These are phyloP conservation scores for Pythium folliculosum DNA, from an alignment of 352 stramenopile species.

Conservation along the genomic window DNA sequence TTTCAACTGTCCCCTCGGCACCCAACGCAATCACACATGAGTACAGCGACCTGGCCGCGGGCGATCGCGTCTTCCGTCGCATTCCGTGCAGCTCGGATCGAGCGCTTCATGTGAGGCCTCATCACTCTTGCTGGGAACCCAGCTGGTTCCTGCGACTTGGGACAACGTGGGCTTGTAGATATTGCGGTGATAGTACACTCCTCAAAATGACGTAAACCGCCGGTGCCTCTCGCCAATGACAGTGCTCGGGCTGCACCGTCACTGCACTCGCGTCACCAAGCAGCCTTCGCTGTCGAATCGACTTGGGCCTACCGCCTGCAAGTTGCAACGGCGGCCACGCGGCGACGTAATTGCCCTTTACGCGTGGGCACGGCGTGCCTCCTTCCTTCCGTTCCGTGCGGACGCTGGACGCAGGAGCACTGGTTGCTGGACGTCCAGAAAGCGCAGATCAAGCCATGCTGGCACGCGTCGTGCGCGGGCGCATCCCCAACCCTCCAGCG, in stretches of 20 bases:
- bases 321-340: constrained; percentile 4
- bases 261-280: constrained; percentile 12
- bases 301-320: neutral
- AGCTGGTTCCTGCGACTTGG: constrained; percentile 16
- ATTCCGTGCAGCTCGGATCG: neutral
- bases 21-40: neutral
- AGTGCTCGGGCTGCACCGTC: neutral
- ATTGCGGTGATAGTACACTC: neutral
- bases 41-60: constrained; percentile 1
- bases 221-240: constrained; percentile 3
- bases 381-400: neutral
- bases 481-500: neutral
- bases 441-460: neutral
- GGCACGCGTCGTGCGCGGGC: neutral
- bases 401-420: neutral
- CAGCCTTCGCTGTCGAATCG: constrained; percentile 3
- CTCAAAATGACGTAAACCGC: constrained; percentile 13
- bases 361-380: neutral
- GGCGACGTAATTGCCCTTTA: neutral
- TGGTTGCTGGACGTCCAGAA: neutral
- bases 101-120: neutral
- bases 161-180: constrained; percentile 14
- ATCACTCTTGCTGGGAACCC: neutral
- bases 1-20: neutral
- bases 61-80: neutral